Percentiles rank a stretch among this genome's conserved stretches.
Conservation (phyloP, 2,329 filamentous ascomycete genomes). For the Fusarium tricinctum region DNA sequence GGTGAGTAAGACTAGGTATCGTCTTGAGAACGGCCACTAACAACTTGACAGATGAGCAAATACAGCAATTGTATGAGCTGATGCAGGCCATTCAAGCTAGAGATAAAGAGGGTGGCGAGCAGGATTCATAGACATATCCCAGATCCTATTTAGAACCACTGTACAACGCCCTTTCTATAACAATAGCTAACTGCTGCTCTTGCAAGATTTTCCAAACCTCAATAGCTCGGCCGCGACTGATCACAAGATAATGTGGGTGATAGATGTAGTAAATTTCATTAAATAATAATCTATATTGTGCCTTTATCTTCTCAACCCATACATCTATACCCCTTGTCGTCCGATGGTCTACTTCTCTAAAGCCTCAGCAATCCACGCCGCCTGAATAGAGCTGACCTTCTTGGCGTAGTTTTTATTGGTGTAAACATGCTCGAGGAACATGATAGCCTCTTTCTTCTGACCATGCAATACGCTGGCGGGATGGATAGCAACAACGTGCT, state of each 20-base stretch:
- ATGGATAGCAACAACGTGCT: conserved; percentile 73
- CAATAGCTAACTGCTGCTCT: not conserved
- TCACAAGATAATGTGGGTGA: too few relatives aligned
- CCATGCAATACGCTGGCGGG: conserved; percentile 74
- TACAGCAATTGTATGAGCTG: conserved; percentile 93
- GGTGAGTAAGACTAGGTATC: conserved; percentile 67
- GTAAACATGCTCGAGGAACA: conserved; percentile 77
- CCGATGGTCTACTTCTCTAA: conserved; percentile 52
- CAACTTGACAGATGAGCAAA: conserved; percentile 79
- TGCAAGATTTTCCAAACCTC: too few relatives aligned
- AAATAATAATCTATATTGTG: not conserved
- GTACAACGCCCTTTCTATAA: not conserved
- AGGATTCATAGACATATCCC: conserved; percentile 42
- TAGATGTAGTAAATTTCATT: not conserved
- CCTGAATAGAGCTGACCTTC: conserved; percentile 73
- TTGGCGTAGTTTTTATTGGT: conserved; percentile 77
- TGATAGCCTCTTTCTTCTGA: conserved; percentile 74
- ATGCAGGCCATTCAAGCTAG: conserved; percentile 81
- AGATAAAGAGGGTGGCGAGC: conserved; percentile 45
- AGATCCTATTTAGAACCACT: conserved; percentile 23
- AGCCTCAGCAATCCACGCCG: conserved; percentile 70
- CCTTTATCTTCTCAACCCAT: not conserved
- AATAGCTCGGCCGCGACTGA: too few relatives aligned
- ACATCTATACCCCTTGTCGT: not conserved
- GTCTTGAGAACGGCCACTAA: conserved; percentile 16